These are phyloP conservation scores for Imleria badia DNA, from an alignment of 768 basidiomycete genomes.

Conservation along the genomic window DNA sequence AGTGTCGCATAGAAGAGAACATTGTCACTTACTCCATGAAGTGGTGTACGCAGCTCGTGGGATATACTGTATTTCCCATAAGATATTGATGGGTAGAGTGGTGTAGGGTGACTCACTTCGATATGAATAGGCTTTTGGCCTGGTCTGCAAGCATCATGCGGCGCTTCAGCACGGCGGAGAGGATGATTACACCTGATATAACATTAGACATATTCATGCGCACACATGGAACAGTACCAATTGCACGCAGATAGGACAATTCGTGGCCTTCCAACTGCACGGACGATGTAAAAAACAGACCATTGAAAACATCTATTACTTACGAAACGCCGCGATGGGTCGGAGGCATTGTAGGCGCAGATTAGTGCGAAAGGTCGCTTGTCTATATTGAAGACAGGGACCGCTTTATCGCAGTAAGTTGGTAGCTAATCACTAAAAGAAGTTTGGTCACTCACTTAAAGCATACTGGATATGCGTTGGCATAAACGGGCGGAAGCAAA, in stretches of 20 bases:
- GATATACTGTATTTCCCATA: slow-evolving; percentile 61
- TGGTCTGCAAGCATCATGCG: slow-evolving; percentile 95
- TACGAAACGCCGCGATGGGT: slow-evolving; percentile 80
- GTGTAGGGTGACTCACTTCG: slow-evolving; percentile 55
- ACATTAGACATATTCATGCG: slow-evolving; percentile 1
- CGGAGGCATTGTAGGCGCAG: slow-evolving; percentile 86
- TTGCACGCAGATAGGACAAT: slow-evolving; percentile 87
- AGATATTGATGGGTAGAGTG: slow-evolving; percentile 1
- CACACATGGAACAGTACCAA: slow-evolving; percentile 46
- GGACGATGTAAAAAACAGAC: slow-evolving; percentile 9
- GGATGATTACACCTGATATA: slow-evolving; percentile 75
- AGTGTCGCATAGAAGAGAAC: not conserved
- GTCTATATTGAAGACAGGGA: slow-evolving; percentile 92
- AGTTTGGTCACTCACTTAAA: slow-evolving; percentile 55
- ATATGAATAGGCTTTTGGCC: slow-evolving; percentile 89
- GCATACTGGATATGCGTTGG: slow-evolving; percentile 84
- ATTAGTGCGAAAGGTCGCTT: slow-evolving; percentile 88
- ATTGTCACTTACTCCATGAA: slow-evolving; percentile 70
- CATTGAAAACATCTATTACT: slow-evolving; percentile 20
- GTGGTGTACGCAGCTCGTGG: slow-evolving; percentile 85
- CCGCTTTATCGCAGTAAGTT: slow-evolving; percentile 47
- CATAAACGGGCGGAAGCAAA: slow-evolving; percentile 79
- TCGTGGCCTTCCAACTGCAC: slow-evolving; percentile 82
- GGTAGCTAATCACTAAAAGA: not conserved
- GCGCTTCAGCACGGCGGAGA: slow-evolving; percentile 89